phyloP scores from a whole-genome alignment of 768 basidiomycete species.

The Naganishia friedmannii region DNA sequence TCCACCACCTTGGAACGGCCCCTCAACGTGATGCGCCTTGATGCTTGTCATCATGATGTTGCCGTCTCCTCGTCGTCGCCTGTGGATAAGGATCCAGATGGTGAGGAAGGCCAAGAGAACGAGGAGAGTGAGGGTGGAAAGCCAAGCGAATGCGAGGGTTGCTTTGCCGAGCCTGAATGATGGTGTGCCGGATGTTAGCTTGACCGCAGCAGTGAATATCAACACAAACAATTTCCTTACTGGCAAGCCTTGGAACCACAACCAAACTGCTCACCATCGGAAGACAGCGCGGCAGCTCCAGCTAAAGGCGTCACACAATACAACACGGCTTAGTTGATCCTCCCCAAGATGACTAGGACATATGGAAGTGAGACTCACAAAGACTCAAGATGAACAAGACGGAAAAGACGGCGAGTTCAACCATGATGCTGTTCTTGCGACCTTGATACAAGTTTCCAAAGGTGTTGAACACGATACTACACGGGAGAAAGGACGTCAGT shows the following conservation, averaged over 20 bases:
- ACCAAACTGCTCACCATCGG: slow-evolving; percentile 6
- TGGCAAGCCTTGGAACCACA: slow-evolving; percentile 10
- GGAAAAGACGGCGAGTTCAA: background rate
- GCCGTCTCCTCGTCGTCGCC: background rate
- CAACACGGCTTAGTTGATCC: no score
- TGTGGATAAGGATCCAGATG: background rate
- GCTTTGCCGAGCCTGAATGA: slow-evolving; percentile 5
- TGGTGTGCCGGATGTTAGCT: background rate
- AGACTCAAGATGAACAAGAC: slow-evolving; percentile 6
- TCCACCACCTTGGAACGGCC: background rate
- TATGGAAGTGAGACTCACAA: background rate
- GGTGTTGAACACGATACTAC: background rate
- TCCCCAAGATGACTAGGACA: no score
- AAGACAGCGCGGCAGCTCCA: slow-evolving; percentile 10
- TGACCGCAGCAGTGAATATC: slow-evolving; percentile 12
- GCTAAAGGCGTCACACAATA: background rate
- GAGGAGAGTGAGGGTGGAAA: slow-evolving; percentile 11
- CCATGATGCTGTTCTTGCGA: background rate
- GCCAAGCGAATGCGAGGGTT: slow-evolving; percentile 12
- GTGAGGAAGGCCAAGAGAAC: background rate
- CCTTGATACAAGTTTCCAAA: slow-evolving; percentile 12
- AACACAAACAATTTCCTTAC: background rate
- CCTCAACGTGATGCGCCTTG: slow-evolving; percentile 16
- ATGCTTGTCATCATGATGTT: slow-evolving; percentile 13
- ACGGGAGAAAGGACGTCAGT: background rate